Evolutionary conservation across 1,284 basidiomycete species (phyloP), one percentile per base, ranked within the genome.

Genomic region (Somion occarium): DNA sequence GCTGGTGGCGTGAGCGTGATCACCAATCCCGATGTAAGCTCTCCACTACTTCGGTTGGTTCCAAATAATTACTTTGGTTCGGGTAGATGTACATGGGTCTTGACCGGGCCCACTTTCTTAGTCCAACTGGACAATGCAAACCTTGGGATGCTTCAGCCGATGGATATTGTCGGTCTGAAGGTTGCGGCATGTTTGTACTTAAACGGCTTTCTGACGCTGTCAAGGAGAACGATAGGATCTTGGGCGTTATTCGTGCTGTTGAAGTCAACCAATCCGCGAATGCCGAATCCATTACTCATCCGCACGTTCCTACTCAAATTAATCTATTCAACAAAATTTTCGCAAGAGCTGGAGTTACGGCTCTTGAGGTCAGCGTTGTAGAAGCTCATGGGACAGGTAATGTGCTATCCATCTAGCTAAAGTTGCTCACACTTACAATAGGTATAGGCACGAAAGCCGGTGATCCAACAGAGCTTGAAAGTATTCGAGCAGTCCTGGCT

Each of bases 1-100:
- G 85, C 82, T 15, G 86, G 86, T 25, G 86, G 85, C 19, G 82
- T 88, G n/a, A 88, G 88, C 57, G 64, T 82, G 50, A 81, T 88
- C 46, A 73, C 80, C 1, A 85, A 83, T 62, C 85, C 83, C 9
- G 85, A 88, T 55, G 85, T 88, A 64, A 61, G 80, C 37, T 13
- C 7, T 19, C 42, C 39, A 9, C 9, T 15, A 39, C 38, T 15
- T 15, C 38, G 20, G 9, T 11, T 37, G 13, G 4, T 15, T 39
- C 38, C 13, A 18, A 20, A 39, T 15, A 5, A 39, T 18, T 15
- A 20, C 2, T 22, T 50, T 5, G 37, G 13, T 49, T 15, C 3
- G 15, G 46, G 1, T 57, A 88, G 86, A 84, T 83, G 79, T 83
- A 80, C 55, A 61, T 85, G 9, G 85, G 85, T 22, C 70, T 89